Evolutionary conservation across 352 stramenopile genomes (phyloP).

Genomic region (Blastocystis sp.): DNA sequence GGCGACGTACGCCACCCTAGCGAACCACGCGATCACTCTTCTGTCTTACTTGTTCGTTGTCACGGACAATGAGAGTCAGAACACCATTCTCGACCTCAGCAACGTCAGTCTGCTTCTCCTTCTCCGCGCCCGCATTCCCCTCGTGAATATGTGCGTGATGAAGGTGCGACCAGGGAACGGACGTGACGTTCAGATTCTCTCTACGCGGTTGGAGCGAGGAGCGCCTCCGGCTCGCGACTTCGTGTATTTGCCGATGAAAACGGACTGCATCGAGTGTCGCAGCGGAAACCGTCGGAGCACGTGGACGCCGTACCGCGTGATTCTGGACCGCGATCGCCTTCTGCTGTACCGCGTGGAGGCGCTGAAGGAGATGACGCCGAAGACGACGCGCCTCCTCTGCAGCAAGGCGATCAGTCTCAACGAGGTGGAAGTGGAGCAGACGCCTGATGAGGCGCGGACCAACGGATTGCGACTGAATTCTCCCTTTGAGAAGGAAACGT

Average conservation of each 20-base stretch:
- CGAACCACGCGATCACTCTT: neutral
- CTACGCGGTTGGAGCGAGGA: neutral
- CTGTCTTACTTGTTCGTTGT: slow-evolving; percentile 13
- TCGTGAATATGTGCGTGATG: neutral
- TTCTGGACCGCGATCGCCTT: neutral
- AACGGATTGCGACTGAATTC: slow-evolving; percentile 7
- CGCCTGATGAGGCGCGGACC: neutral
- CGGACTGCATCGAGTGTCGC: neutral
- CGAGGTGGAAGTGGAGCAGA: slow-evolving; percentile 14
- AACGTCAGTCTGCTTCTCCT: neutral
- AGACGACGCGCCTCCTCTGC: neutral
- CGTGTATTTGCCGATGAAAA: slow-evolving; percentile 16
- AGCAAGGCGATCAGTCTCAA: slow-evolving; percentile 22
- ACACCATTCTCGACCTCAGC: neutral
- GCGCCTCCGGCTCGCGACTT: slow-evolving; percentile 30
- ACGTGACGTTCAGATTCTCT: neutral
- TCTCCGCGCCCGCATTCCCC: neutral
- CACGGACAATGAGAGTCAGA: neutral
- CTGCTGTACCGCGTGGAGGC: slow-evolving; percentile 6
- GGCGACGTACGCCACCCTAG: neutral
- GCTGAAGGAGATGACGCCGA: neutral
- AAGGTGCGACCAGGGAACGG: neutral
- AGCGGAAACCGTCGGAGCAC: neutral
- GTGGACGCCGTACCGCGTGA: neutral
- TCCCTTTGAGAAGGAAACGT: neutral